A percentile compares a stretch with the other conserved stretches of the same genome.
Evolutionary conservation across 805 yeast genomes (phyloP).

Genomic region (Pichia phayaonensis): DNA sequence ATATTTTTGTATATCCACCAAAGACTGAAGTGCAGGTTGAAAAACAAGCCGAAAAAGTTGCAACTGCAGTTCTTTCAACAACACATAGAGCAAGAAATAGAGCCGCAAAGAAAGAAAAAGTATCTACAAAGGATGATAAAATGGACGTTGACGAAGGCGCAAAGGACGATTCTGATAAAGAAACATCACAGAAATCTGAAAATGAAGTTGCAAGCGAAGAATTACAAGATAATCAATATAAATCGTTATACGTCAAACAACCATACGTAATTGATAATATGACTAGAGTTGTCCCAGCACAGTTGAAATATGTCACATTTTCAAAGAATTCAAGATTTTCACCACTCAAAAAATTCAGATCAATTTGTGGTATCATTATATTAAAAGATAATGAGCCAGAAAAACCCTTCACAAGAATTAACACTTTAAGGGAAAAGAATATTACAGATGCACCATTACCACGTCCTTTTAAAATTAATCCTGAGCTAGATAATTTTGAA

Average conservation of each 20-base stretch:
- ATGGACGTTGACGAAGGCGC: conserved; percentile 33
- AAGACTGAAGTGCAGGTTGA: conserved; percentile 71
- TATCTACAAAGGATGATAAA: conserved; percentile 42
- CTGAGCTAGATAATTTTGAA: conserved; percentile 28
- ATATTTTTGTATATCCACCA: conserved; percentile 83
- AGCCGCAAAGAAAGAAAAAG: conserved; percentile 45
- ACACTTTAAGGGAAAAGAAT: conserved; percentile 75
- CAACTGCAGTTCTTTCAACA: conserved; percentile 90
- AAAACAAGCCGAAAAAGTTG: conserved; percentile 80
- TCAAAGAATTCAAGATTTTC: conserved; percentile 64
- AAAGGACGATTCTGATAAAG: conserved; percentile 18
- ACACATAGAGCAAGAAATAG: conserved; percentile 92
- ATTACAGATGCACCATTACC: conserved; percentile 70
- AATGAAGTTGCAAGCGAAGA: conserved; percentile 18
- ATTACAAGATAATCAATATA: conserved; percentile 26
- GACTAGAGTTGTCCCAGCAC: conserved; percentile 85
- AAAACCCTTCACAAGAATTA: conserved; percentile 58
- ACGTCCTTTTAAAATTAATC: conserved; percentile 59
- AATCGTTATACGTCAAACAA: conserved; percentile 46
- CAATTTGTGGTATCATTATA: conserved; percentile 64
- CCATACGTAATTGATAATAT: conserved; percentile 70
- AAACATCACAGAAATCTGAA: conserved; percentile 18
- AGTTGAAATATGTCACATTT: conserved; percentile 76
- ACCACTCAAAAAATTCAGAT: conserved; percentile 74
- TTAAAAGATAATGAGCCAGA: conserved; percentile 56